A percentile compares a stretch with the other conserved stretches of the same genome.
Evolutionary conservation across 345 rosid genomes (phyloP).

Genomic region (Arabidopsis suecica): DNA sequence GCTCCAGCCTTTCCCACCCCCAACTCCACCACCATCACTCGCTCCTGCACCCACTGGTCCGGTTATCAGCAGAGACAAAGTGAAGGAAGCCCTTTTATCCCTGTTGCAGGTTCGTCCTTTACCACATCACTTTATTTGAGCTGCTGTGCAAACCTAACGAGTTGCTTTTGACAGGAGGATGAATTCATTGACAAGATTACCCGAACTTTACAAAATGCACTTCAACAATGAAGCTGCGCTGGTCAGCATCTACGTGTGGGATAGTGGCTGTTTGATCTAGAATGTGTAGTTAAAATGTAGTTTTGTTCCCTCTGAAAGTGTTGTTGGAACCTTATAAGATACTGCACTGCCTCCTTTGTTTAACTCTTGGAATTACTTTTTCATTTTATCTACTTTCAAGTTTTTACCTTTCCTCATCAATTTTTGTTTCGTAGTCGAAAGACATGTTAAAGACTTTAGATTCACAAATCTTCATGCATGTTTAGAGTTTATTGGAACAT

Average conservation of each 20-base stretch:
- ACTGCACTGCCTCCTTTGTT: slow-evolving; percentile 13
- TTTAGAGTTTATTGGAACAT: background rate
- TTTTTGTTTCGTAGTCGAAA: background rate
- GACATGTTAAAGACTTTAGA: background rate
- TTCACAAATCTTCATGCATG: background rate
- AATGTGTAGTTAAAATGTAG: slow-evolving; percentile 40
- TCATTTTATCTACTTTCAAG: background rate
- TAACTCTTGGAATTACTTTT: slow-evolving; percentile 10
- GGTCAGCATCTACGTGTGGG: slow-evolving; percentile 16
- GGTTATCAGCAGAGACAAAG: slow-evolving; percentile 71
- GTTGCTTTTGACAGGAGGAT: slow-evolving; percentile 57
- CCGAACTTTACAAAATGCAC: slow-evolving; percentile 72
- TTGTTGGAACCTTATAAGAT: slow-evolving; percentile 38
- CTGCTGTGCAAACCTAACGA: slow-evolving; percentile 20
- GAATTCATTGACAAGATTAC: slow-evolving; percentile 81
- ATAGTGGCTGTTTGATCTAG: slow-evolving; percentile 26
- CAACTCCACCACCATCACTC: slow-evolving; percentile 84
- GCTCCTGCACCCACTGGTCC: slow-evolving; percentile 62
- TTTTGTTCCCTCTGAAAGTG: slow-evolving; percentile 31
- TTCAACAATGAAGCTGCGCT: slow-evolving; percentile 51
- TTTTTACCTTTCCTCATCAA: background rate
- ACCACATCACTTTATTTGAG: slow-evolving; percentile 8
- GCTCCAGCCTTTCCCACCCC: slow-evolving; percentile 97
- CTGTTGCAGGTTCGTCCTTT: slow-evolving; percentile 77
- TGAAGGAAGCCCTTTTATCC: slow-evolving; percentile 69